Evolutionary conservation across 495 filamentous ascomycete genomes (phyloP).

Genomic region (Lichenothelia convexa): DNA sequence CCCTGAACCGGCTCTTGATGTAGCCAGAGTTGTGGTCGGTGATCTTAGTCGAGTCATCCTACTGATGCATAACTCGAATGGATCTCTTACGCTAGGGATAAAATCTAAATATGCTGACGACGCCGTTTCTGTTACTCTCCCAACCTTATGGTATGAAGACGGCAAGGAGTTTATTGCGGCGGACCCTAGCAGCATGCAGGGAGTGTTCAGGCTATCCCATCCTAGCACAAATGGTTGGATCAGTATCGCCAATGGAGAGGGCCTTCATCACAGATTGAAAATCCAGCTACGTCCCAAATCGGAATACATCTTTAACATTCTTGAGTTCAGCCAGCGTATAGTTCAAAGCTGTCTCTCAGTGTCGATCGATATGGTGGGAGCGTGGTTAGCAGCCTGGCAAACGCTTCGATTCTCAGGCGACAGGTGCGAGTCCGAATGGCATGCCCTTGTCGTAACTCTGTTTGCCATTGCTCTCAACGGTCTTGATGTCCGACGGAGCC

Average conservation of each 20-base stretch:
- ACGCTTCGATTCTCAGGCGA: neutral
- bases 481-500: no score
- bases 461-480: constrained; percentile 50
- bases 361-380: neutral
- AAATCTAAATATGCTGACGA: no score
- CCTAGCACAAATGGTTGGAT: neutral
- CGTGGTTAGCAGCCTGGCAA: neutral
- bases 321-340: neutral
- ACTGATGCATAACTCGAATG: no score
- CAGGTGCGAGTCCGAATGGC: constrained; percentile 57
- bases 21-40: no score
- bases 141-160: no score
- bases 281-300: neutral
- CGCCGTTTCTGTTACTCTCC: no score
- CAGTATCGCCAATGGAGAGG: neutral
- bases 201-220: neutral
- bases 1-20: no score
- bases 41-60: no score
- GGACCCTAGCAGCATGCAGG: no score
- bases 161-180: no score
- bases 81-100: no score
- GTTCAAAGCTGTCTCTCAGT: no score
- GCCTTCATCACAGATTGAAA: neutral
- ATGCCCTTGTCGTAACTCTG: constrained; percentile 50
- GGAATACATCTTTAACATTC: neutral